Percentiles rank a stretch among this genome's conserved stretches.
Evolutionary conservation across 306 rosid species (phyloP).

Genomic region (Castanospermum australe): DNA sequence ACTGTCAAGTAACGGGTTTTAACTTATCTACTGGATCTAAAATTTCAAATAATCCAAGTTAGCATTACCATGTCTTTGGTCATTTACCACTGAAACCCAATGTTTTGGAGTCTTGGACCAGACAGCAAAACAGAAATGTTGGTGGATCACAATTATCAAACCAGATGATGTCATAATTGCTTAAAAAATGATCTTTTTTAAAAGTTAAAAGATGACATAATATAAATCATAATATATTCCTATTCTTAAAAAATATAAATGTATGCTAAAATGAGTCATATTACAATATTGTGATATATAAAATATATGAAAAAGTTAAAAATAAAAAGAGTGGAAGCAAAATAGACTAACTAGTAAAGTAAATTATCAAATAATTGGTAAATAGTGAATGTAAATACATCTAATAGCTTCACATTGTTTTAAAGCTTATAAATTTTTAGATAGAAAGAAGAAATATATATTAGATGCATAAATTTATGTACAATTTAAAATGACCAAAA

Average conservation of each 20-base stretch:
- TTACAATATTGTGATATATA: not conserved
- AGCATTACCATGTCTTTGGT: not conserved
- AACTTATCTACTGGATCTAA: not conserved
- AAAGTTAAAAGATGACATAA: not conserved
- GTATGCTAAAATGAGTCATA: not conserved
- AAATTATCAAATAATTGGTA: not conserved
- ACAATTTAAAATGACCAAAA: no score
- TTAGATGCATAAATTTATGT: no score
- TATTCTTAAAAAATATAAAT: not conserved
- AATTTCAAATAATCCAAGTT: not conserved
- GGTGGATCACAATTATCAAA: not conserved
- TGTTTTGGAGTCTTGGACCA: no score
- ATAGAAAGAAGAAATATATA: no score
- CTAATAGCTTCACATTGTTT: no score
- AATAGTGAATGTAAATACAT: no score
- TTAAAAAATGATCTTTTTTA: not conserved
- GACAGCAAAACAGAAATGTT: not conserved
- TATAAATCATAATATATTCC: not conserved
- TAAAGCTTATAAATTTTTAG: no score
- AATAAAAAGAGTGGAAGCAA: not conserved
- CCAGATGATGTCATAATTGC: not conserved
- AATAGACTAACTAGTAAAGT: not conserved
- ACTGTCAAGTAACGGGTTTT: not conserved
- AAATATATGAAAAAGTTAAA: not conserved
- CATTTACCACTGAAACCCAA: not conserved